phyloP scores from a whole-genome alignment of 768 basidiomycete species.

The Lyophyllum semitale region DNA sequence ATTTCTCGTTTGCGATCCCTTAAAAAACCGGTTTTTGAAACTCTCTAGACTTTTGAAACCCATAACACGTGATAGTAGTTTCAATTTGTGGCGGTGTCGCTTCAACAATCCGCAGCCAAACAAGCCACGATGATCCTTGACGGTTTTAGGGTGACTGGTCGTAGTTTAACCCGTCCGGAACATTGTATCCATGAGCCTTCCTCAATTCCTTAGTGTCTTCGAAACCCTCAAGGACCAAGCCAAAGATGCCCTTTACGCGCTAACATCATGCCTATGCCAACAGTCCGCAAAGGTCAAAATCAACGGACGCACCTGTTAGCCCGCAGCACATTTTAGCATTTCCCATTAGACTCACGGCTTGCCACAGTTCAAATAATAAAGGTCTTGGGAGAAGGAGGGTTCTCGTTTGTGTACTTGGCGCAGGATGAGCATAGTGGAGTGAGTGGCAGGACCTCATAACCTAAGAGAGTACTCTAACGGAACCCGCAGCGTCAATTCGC shows the following conservation, averaged over 20 bases:
- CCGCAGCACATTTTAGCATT: background rate
- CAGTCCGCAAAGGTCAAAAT: constrained; percentile 90
- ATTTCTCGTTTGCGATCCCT: too few species aligned
- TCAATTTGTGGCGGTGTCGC: constrained; percentile 13
- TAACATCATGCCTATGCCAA: constrained; percentile 80
- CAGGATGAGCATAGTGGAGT: constrained; percentile 87
- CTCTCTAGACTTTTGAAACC: too few species aligned
- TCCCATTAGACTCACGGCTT: constrained; percentile 9
- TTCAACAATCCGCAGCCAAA: constrained; percentile 5
- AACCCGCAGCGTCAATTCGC: constrained; percentile 80
- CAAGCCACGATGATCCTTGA: background rate
- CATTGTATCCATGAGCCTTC: constrained; percentile 24
- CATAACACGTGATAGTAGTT: too few species aligned
- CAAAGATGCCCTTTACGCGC: constrained; percentile 80
- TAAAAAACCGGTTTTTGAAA: too few species aligned
- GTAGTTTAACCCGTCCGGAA: too few species aligned
- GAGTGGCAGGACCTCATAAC: constrained; percentile 25
- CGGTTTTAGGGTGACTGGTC: background rate
- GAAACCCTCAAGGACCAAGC: constrained; percentile 70
- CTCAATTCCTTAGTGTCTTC: constrained; percentile 46
- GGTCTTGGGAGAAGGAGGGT: constrained; percentile 94
- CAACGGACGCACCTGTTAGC: constrained; percentile 90
- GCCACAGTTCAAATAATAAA: constrained; percentile 83
- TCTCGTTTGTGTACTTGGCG: constrained; percentile 88
- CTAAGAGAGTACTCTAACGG: background rate